Percentiles rank a stretch among this genome's conserved stretches.
phyloP scores from a whole-genome alignment of 768 basidiomycete genomes.

The Boletus sp. region DNA sequence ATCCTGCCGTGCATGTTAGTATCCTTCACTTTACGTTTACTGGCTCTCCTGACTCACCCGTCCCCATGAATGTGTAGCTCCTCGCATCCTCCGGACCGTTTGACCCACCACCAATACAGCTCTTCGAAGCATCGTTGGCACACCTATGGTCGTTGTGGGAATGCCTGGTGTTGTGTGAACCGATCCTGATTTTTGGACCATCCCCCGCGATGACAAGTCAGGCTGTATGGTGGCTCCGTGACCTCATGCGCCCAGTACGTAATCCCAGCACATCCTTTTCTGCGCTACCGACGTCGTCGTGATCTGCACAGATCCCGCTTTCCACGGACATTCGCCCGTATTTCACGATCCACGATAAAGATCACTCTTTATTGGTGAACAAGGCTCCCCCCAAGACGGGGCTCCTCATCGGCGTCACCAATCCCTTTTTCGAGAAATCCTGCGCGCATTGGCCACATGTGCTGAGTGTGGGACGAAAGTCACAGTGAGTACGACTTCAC shows the following conservation, averaged over 20 bases:
- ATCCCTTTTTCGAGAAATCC: slow-evolving; percentile 78
- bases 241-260: slow-evolving; percentile 78
- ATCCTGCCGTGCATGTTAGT: slow-evolving; percentile 51
- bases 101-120: slow-evolving; percentile 52
- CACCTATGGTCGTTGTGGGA: slow-evolving; percentile 92
- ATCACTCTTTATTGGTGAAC: slow-evolving; percentile 73
- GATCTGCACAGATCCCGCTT: slow-evolving; percentile 63
- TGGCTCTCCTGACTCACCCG: neutral
- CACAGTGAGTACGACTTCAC: slow-evolving; percentile 36
- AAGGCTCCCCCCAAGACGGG: slow-evolving; percentile 78
- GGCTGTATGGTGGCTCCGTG: slow-evolving; percentile 89
- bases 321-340: slow-evolving; percentile 89
- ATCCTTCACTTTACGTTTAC: no score
- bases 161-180: slow-evolving; percentile 87
- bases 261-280: neutral
- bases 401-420: slow-evolving; percentile 80
- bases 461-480: slow-evolving; percentile 60
- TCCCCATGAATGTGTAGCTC: slow-evolving; percentile 45
- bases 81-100: slow-evolving; percentile 64
- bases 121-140: slow-evolving; percentile 63
- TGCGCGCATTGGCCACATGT: slow-evolving; percentile 87
- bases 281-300: neutral
- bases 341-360: slow-evolving; percentile 95
- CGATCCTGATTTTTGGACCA: slow-evolving; percentile 78
- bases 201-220: slow-evolving; percentile 83